Conservation (phyloP, 2,329 filamentous ascomycete genomes). For the Claviceps cyperi region DNA sequence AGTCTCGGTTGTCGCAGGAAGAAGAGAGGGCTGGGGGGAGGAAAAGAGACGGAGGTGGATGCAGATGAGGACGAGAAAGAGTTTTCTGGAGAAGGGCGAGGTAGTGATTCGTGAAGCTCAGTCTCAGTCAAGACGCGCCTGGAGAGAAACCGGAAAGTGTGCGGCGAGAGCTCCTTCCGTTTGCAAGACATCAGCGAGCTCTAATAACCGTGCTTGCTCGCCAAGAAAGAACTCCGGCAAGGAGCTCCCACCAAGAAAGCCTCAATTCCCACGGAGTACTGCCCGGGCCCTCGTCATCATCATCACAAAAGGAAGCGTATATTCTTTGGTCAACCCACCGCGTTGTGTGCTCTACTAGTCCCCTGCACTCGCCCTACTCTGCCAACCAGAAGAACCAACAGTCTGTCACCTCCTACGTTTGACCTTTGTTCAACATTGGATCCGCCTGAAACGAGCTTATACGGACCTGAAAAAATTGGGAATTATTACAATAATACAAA, state of each 20-base stretch:
- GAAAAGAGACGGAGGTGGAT: not conserved
- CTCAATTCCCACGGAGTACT: not conserved
- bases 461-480: not conserved
- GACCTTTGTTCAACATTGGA: slow-evolving; percentile 2
- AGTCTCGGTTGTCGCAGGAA: not conserved
- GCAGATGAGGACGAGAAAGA: not conserved
- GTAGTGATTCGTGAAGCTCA: not conserved
- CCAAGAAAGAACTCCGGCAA: not conserved
- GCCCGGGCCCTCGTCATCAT: not conserved
- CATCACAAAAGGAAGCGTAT: not conserved
- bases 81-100: not conserved
- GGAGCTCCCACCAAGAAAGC: not conserved
- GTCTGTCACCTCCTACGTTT: slow-evolving; percentile 2
- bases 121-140: not conserved
- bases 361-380: not conserved
- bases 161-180: slow-evolving; percentile 2
- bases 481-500: too few relatives aligned
- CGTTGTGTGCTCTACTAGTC: not conserved
- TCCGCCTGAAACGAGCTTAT: slow-evolving; percentile 1
- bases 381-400: not conserved
- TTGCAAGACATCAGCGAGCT: not conserved
- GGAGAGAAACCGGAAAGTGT: not conserved
- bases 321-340: not conserved
- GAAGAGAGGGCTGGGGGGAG: not conserved
- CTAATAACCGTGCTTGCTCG: not conserved